Conservation (phyloP, 805 yeast species). For the Pichia heedii region DNA sequence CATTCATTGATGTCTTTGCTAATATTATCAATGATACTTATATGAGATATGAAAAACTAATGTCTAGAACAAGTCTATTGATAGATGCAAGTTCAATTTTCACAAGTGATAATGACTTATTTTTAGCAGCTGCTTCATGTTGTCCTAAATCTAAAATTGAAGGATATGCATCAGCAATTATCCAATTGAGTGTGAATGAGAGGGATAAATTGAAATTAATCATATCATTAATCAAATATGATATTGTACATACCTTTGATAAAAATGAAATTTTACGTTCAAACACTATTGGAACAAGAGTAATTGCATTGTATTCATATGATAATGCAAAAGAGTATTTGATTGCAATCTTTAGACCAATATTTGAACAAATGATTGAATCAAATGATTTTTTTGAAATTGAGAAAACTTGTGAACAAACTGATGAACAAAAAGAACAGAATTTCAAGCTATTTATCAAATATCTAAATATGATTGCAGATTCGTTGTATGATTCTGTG, state of each 20-base stretch:
- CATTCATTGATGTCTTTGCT: conserved; percentile 71
- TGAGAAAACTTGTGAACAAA: conserved; percentile 15
- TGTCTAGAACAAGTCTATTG: conserved; percentile 7
- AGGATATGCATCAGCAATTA: conserved; percentile 55
- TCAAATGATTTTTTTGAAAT: conserved; percentile 52
- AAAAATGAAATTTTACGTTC: conserved; percentile 70
- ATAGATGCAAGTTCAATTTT: conserved; percentile 12
- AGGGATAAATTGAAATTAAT: conserved; percentile 36
- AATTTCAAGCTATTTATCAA: conserved; percentile 43
- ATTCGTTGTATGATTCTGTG: conserved; percentile 47
- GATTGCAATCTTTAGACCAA: conserved; percentile 41
- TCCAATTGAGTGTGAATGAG: conserved; percentile 42
- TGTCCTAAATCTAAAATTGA: conserved; percentile 68
- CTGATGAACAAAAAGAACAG: conserved; percentile 31
- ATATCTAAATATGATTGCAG: conserved; percentile 48
- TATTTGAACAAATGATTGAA: conserved; percentile 43
- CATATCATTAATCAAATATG: conserved; percentile 46
- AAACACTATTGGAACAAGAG: conserved; percentile 73
- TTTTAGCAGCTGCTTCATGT: conserved; percentile 44
- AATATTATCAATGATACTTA: conserved; percentile 39
- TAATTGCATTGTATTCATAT: conserved; percentile 63
- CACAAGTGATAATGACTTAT: conserved; percentile 30
- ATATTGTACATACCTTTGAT: conserved; percentile 49
- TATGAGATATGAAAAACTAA: conserved; percentile 14
- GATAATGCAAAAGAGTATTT: conserved; percentile 58